phyloP scores from a whole-genome alignment of 1,284 basidiomycete species.

The Ceraceosorus guamensis region DNA sequence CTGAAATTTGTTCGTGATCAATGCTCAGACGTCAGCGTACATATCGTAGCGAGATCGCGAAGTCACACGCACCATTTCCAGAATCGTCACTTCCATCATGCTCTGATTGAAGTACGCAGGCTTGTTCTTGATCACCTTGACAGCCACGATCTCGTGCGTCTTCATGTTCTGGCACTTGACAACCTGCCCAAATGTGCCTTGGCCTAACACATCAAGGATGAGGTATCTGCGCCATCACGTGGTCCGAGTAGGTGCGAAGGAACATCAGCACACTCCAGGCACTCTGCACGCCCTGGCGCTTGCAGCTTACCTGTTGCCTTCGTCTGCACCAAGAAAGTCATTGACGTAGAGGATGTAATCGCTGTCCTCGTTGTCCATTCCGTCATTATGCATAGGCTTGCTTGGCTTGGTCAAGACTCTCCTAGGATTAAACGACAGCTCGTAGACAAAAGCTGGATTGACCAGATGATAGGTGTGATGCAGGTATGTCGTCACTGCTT shows the following conservation, averaged over 20 bases:
- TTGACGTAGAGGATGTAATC: constrained; percentile 49
- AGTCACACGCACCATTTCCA: constrained; percentile 65
- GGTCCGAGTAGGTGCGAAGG: too few relatives aligned
- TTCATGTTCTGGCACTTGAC: constrained; percentile 99
- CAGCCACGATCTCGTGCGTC: constrained; percentile 94
- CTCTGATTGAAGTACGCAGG: constrained; percentile 98
- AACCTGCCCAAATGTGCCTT: constrained; percentile 97
- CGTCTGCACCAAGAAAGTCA: constrained; percentile 46
- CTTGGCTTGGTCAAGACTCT: constrained; percentile 46
- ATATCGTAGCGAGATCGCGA: too few relatives aligned
- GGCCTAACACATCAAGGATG: constrained; percentile 93
- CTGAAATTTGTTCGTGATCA: constrained; percentile 51
- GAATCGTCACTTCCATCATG: constrained; percentile 99
- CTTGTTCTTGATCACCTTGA: constrained; percentile 99
- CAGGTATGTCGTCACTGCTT: constrained; percentile 45
- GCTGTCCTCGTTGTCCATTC: constrained; percentile 46
- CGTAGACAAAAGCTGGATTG: constrained; percentile 47
- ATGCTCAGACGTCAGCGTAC: not conserved
- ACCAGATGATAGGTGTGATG: constrained; percentile 48
- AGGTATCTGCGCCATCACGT: constrained; percentile 62
- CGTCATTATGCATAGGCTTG: constrained; percentile 46
- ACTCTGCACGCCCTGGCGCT: not conserved
- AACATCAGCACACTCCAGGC: not conserved
- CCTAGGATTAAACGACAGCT: constrained; percentile 46
- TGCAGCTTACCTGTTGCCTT: constrained; percentile 18